Conservation (phyloP, 495 filamentous ascomycete species). For the Hypoxylon fuscum region DNA sequence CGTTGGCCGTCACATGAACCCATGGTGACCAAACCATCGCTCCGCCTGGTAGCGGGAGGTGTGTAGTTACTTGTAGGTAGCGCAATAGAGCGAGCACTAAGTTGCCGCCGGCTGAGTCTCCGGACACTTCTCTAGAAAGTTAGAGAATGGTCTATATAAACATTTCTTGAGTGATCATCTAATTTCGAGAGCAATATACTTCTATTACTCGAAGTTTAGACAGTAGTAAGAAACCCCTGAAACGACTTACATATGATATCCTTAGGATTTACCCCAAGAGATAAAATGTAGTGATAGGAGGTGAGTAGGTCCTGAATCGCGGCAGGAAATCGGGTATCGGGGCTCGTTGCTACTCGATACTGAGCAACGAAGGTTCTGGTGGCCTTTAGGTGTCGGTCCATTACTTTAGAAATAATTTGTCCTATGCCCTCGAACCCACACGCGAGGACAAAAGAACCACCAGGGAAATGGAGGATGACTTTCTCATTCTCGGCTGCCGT, state of each 20-base stretch:
- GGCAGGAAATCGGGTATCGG: not conserved
- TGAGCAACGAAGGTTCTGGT: not conserved
- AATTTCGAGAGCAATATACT: too few relatives aligned
- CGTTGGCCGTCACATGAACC: not conserved
- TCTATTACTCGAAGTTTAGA: too few relatives aligned
- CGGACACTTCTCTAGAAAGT: too few relatives aligned
- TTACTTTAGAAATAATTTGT: not conserved
- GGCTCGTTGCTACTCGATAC: not conserved
- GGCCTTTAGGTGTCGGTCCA: not conserved
- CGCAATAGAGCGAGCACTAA: slow-evolving; percentile 1
- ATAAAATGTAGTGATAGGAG: not conserved
- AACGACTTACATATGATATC: too few relatives aligned
- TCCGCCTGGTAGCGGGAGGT: not conserved
- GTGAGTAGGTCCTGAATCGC: not conserved
- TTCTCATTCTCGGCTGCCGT: not conserved
- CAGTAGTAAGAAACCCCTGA: too few relatives aligned
- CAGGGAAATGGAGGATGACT: slow-evolving; percentile 5
- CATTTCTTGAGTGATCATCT: too few relatives aligned
- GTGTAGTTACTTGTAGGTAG: not conserved
- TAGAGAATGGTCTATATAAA: too few relatives aligned
- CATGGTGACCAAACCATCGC: not conserved
- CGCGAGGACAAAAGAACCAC: not conserved
- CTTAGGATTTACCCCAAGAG: not conserved
- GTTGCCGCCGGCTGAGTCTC: slow-evolving; percentile 5
- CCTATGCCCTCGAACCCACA: not conserved